These are phyloP conservation scores for Sporisorium reilianum DNA, from an alignment of 1,284 basidiomycete genomes.

Conservation along the genomic window DNA sequence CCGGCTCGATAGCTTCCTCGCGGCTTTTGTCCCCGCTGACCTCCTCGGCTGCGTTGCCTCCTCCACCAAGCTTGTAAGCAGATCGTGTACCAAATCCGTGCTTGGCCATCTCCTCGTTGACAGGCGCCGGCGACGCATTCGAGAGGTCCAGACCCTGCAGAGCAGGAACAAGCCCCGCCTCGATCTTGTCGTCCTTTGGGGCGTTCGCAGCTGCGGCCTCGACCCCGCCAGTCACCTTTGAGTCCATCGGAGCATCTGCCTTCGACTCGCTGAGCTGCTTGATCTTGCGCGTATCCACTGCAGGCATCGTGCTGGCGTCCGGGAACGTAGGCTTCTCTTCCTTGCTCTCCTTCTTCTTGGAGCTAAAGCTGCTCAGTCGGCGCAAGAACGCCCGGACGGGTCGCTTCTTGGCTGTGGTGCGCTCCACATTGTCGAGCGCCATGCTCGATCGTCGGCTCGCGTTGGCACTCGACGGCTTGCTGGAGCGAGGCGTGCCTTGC, in stretches of 20 bases:
- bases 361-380: conserved; percentile 50
- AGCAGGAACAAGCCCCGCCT: conserved; percentile 7
- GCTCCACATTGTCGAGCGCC: conserved; percentile 11
- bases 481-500: conserved; percentile 7
- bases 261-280: conserved; percentile 25
- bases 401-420: conserved; percentile 18
- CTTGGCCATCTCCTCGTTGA: conserved; percentile 47
- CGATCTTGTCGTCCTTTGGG: background rate
- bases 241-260: too few species aligned
- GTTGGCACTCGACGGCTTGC: conserved; percentile 13
- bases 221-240: too few species aligned
- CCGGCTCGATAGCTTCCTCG: background rate
- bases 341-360: conserved; percentile 23
- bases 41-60: background rate
- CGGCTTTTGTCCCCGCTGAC: background rate
- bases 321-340: conserved; percentile 40
- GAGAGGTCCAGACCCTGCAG: conserved; percentile 24
- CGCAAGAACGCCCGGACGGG: conserved; percentile 33
- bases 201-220: background rate
- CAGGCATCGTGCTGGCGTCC: conserved; percentile 39
- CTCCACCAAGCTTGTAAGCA: conserved; percentile 29
- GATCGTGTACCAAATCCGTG: conserved; percentile 48
- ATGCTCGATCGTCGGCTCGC: conserved; percentile 33
- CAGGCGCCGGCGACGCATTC: conserved; percentile 23
- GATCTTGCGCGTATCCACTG: conserved; percentile 33